A percentile compares a stretch with the other conserved stretches of the same genome.
Evolutionary conservation across 257 asterid species (phyloP).

Genomic region (Solanum lignicaule): DNA sequence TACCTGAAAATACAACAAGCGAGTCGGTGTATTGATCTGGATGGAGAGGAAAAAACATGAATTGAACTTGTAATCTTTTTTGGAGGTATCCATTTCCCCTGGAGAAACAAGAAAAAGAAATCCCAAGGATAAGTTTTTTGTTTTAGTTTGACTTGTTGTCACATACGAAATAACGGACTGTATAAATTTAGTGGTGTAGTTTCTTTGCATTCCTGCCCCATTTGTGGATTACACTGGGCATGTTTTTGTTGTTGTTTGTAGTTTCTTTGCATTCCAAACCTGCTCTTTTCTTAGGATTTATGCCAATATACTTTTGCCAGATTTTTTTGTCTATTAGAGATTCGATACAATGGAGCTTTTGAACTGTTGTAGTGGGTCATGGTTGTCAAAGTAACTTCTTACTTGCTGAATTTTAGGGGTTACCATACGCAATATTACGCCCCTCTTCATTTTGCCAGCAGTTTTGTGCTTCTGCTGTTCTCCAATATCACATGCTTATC

Average conservation of each 20-base stretch:
- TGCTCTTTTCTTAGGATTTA: neutral
- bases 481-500: neutral
- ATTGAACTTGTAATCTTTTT: neutral
- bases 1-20: neutral
- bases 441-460: neutral
- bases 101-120: neutral
- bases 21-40: neutral
- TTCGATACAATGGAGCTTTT: neutral
- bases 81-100: neutral
- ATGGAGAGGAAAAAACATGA: neutral
- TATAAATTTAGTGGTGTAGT: neutral
- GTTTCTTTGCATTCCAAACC: neutral
- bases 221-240: neutral
- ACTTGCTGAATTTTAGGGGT: neutral
- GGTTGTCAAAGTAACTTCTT: neutral
- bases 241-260: neutral
- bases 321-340: neutral
- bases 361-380: neutral
- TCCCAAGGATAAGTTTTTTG: neutral
- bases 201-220: neutral
- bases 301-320: neutral
- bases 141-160: neutral
- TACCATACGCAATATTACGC: neutral
- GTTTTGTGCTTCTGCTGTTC: neutral
- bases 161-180: neutral